phyloP scores from a whole-genome alignment of 495 filamentous ascomycete genomes.

The Articulospora tetracladia region DNA sequence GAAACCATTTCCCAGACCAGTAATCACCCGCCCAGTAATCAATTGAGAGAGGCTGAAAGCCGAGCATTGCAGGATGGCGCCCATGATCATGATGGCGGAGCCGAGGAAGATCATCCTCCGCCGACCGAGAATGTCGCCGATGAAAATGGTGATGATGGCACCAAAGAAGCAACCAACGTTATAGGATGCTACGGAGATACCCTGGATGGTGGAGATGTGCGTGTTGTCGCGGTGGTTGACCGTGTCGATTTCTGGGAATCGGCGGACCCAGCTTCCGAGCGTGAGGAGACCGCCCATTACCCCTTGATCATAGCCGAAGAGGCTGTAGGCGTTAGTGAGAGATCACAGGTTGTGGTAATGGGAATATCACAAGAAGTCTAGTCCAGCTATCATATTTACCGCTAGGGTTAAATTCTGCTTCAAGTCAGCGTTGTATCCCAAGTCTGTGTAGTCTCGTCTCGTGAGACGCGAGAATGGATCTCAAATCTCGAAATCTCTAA shows the following conservation, averaged over 20 bases:
- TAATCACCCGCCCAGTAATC: neutral
- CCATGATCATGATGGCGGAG: neutral
- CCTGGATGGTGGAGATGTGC: slow-evolving; percentile 13
- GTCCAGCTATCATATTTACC: slow-evolving; percentile 64
- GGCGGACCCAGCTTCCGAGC: slow-evolving; percentile 31
- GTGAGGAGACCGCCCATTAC: slow-evolving; percentile 39
- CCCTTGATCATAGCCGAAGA: slow-evolving; percentile 53
- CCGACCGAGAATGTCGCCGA: neutral
- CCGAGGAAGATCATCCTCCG: neutral
- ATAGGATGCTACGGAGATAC: neutral
- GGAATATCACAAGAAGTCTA: slow-evolving; percentile 54
- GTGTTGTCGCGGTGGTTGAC: slow-evolving; percentile 17
- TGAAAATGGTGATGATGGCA: neutral
- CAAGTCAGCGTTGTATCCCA: no score
- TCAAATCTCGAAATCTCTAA: no score
- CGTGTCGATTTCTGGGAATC: slow-evolving; percentile 35
- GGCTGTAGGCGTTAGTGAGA: slow-evolving; percentile 7
- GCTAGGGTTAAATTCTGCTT: slow-evolving; percentile 64
- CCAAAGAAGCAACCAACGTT: neutral
- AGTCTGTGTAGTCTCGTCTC: no score
- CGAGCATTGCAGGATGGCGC: neutral
- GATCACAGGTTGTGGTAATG: neutral
- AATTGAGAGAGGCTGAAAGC: neutral
- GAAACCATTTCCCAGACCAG: slow-evolving; percentile 57
- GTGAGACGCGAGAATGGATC: no score